These are phyloP conservation scores for Kwoniella bestiolae DNA, from an alignment of 768 basidiomycete species.

Conservation along the genomic window DNA sequence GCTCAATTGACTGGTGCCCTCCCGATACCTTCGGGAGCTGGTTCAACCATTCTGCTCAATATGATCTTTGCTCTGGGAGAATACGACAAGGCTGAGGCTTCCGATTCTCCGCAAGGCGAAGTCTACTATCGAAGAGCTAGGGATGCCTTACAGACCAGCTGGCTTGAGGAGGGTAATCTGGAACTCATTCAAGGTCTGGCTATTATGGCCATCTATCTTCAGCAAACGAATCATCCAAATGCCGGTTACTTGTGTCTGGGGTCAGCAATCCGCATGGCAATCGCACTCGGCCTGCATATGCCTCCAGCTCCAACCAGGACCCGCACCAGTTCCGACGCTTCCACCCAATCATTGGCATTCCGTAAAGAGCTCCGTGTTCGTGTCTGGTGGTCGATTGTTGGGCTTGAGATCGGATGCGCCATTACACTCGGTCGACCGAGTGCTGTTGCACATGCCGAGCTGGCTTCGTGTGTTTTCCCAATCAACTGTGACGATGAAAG, in stretches of 20 bases:
- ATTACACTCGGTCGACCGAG: not conserved
- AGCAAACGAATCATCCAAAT: not conserved
- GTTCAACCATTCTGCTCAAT: not conserved
- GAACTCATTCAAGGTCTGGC: not conserved
- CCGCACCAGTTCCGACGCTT: not conserved
- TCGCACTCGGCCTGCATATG: slow-evolving; percentile 3
- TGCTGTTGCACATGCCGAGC: not conserved
- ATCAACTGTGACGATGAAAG: slow-evolving; percentile 1
- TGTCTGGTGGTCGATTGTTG: not conserved
- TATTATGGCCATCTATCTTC: slow-evolving; percentile 3
- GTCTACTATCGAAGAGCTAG: not conserved
- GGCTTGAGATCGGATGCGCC: not conserved
- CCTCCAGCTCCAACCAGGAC: too few species aligned
- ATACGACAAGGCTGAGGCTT: not conserved
- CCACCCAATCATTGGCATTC: not conserved
- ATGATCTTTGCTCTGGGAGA: slow-evolving; percentile 5
- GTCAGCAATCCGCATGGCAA: not conserved
- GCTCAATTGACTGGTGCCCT: slow-evolving; percentile 2
- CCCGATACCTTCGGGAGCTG: not conserved
- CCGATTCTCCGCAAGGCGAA: not conserved
- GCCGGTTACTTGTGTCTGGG: slow-evolving; percentile 2
- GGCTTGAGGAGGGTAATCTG: not conserved
- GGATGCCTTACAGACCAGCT: not conserved
- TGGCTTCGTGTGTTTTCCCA: not conserved
- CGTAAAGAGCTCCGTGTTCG: not conserved